These are phyloP conservation scores for Colletotrichum karsti DNA, from an alignment of 2,329 filamentous ascomycete species.

Conservation along the genomic window DNA sequence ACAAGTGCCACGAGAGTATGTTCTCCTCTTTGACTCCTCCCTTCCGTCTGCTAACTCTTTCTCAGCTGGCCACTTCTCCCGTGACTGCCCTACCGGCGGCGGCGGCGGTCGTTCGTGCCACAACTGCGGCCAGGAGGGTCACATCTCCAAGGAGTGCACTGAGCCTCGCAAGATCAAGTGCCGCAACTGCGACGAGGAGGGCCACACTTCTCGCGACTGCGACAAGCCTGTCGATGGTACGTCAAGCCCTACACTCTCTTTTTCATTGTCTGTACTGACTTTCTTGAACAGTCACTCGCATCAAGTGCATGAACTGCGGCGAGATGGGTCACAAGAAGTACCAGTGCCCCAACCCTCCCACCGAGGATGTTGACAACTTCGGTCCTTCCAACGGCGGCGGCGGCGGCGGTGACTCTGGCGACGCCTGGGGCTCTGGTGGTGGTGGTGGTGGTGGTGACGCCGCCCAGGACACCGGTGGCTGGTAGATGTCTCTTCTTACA, in stretches of 20 bases:
- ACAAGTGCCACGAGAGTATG: conserved; percentile 70
- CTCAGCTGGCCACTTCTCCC: conserved; percentile 67
- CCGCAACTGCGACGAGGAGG: conserved; percentile 66
- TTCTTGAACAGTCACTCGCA: conserved; percentile 50
- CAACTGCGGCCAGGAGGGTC: conserved; percentile 72
- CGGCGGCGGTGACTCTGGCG: conserved; percentile 9
- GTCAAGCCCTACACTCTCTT: conserved; percentile 29
- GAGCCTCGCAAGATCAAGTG: conserved; percentile 62
- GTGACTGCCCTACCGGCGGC: conserved; percentile 73
- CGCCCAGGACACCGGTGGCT: not conserved
- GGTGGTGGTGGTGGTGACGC: not conserved
- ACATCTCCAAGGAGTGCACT: conserved; percentile 61
- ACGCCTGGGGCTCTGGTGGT: not conserved
- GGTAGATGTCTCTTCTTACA: conserved; percentile 8
- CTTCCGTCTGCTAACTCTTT: not conserved
- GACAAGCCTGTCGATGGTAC: conserved; percentile 64
- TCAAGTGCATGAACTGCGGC: conserved; percentile 67
- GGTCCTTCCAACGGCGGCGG: conserved; percentile 6
- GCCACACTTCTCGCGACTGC: conserved; percentile 71
- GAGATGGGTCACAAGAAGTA: conserved; percentile 54
- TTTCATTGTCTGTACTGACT: conserved; percentile 32
- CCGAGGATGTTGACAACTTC: conserved; percentile 35
- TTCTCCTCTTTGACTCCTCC: not conserved
- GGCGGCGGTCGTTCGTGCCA: conserved; percentile 61
- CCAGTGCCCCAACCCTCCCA: conserved; percentile 44